phyloP scores from a whole-genome alignment of 2,329 filamentous ascomycete species.

The Cordyceps javanica region DNA sequence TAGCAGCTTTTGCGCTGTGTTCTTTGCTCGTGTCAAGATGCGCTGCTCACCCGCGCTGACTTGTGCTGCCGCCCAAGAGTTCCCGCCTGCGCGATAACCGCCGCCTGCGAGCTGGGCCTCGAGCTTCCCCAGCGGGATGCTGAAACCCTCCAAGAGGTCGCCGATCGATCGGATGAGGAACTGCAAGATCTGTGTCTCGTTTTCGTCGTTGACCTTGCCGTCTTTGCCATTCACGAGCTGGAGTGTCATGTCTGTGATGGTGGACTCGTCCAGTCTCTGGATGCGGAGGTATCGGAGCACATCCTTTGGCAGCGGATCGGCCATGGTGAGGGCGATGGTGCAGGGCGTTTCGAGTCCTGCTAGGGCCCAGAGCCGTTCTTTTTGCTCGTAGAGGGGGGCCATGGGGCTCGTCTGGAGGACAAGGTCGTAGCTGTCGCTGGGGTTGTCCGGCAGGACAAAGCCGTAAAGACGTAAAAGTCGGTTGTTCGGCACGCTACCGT shows the following conservation, averaged over 20 bases:
- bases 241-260: constrained; percentile 21
- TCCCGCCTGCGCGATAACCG: constrained; percentile 25
- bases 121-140: constrained; percentile 24
- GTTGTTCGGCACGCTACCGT: constrained; percentile 28
- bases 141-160: constrained; percentile 24
- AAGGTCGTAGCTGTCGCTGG: constrained; percentile 30
- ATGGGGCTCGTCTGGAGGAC: constrained; percentile 28
- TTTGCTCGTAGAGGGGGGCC: constrained; percentile 28
- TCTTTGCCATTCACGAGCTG: constrained; percentile 19
- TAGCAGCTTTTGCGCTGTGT: constrained; percentile 26
- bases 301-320: constrained; percentile 26
- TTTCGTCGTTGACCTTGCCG: constrained; percentile 25
- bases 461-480: constrained; percentile 32
- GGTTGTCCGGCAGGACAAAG: constrained; percentile 30
- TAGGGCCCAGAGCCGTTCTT: constrained; percentile 28
- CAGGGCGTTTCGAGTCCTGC: constrained; percentile 26
- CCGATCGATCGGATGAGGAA: constrained; percentile 27
- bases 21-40: constrained; percentile 26
- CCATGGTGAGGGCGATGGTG: constrained; percentile 28
- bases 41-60: constrained; percentile 22
- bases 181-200: constrained; percentile 26
- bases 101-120: constrained; percentile 25
- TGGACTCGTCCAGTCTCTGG: constrained; percentile 25
- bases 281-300: constrained; percentile 31
- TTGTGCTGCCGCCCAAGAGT: constrained; percentile 31